Evolutionary conservation across 345 rosid genomes (phyloP).

Genomic region (Moricandia arvensis): DNA sequence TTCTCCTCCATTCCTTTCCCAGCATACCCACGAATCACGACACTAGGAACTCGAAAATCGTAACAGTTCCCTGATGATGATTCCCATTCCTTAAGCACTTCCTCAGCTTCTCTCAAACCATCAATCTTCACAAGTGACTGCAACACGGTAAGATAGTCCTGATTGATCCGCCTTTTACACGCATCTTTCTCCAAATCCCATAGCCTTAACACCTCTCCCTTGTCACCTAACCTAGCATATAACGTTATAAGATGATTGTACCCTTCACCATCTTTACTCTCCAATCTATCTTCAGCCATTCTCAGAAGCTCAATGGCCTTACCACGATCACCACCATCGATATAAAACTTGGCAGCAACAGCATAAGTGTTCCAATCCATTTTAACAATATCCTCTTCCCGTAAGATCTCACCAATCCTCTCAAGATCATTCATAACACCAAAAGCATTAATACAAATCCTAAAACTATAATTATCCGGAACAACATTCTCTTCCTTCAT

Average conservation of each 20-base stretch:
- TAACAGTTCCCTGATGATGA: conserved; percentile 59
- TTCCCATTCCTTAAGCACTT: conserved; percentile 64
- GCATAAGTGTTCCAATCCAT: conserved; percentile 90
- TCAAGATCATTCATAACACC: conserved; percentile 57
- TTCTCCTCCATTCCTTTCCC: conserved; percentile 47
- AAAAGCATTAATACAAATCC: conserved; percentile 72
- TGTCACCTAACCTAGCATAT: conserved; percentile 62
- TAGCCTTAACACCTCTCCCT: conserved; percentile 61
- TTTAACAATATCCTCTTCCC: conserved; percentile 46
- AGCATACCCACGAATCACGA: conserved; percentile 45
- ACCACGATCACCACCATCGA: conserved; percentile 46
- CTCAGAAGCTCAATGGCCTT: conserved; percentile 57
- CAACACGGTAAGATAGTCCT: conserved; percentile 59
- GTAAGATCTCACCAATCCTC: conserved; percentile 52
- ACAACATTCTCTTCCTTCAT: conserved; percentile 61
- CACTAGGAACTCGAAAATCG: conserved; percentile 57
- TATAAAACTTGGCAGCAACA: conserved; percentile 68
- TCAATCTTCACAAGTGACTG: conserved; percentile 68
- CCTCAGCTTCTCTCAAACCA: conserved; percentile 67
- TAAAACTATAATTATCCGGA: conserved; percentile 80
- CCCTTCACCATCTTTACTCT: conserved; percentile 68
- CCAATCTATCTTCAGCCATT: conserved; percentile 58
- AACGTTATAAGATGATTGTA: conserved; percentile 71
- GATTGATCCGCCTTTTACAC: conserved; percentile 65
- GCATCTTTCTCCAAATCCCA: conserved; percentile 64